These are phyloP conservation scores for Globisporangium paddicum DNA, from an alignment of 352 stramenopile species.

Conservation along the genomic window DNA sequence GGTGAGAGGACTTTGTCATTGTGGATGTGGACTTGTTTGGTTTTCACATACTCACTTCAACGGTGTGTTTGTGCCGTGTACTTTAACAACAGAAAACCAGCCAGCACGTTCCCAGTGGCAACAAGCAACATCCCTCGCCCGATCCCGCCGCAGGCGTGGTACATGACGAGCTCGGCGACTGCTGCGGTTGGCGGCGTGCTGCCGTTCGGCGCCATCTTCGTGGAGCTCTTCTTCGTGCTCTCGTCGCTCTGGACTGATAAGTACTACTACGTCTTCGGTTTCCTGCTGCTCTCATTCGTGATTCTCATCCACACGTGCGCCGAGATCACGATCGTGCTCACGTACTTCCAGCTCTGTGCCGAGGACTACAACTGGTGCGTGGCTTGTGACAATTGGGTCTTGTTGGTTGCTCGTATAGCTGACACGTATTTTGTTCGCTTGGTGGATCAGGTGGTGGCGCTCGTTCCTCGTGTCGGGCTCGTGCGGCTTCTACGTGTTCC, in stretches of 20 bases:
- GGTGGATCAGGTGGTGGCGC: conserved; percentile 92
- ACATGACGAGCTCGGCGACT: conserved; percentile 93
- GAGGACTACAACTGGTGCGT: conserved; percentile 99
- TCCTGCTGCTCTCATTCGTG: conserved; percentile 97
- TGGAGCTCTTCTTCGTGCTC: conserved; percentile 99
- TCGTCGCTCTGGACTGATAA: conserved; percentile 98
- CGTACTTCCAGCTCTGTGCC: conserved; percentile 99
- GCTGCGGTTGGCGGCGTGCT: conserved; percentile 96
- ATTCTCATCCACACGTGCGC: conserved; percentile 98
- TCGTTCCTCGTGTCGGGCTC: conserved; percentile 97
- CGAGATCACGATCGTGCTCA: conserved; percentile 99
- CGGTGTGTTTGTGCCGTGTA: not conserved
- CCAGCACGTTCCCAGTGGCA: conserved; percentile 95
- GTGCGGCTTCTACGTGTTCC: conserved; percentile 97
- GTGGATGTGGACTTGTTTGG: not conserved
- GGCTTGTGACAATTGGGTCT: not conserved
- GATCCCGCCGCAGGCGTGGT: conserved; percentile 98
- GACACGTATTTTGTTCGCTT: not conserved
- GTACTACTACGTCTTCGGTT: conserved; percentile 99
- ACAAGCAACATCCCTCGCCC: conserved; percentile 98
- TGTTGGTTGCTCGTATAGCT: not conserved
- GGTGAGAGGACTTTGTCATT: conserved; percentile 39
- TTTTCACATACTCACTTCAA: not conserved
- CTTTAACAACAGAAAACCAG: conserved; percentile 56
- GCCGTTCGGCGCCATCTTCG: conserved; percentile 99